Conservation (phyloP, 495 filamentous ascomycete genomes). For the Astrothelium macrocarpum region DNA sequence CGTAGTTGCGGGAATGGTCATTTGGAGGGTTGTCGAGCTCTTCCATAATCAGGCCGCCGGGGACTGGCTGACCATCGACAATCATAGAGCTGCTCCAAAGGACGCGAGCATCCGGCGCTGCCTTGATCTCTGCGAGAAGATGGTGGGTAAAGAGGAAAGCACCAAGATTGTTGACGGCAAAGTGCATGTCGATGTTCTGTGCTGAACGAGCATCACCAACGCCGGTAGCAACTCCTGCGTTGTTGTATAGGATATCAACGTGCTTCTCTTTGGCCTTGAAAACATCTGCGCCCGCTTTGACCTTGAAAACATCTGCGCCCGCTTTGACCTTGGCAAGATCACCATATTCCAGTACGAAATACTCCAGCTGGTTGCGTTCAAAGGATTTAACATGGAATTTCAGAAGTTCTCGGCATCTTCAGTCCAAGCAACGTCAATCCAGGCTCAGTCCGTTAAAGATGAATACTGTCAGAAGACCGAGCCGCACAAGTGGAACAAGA, state of each 20-base stretch:
- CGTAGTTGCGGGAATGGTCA: neutral
- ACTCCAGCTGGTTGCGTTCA: neutral
- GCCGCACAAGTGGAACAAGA: too few species aligned
- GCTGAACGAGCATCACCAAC: neutral
- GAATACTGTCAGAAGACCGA: too few species aligned
- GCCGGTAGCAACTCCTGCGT: neutral
- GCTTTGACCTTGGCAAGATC: neutral
- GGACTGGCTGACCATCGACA: neutral
- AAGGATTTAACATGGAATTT: too few species aligned
- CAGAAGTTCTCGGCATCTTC: too few species aligned
- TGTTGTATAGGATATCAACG: neutral
- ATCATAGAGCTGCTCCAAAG: neutral
- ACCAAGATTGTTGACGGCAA: neutral
- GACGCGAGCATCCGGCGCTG: neutral
- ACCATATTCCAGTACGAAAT: neutral
- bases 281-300: neutral
- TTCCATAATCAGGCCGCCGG: neutral
- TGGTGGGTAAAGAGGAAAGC: neutral
- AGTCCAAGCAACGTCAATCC: too few species aligned
- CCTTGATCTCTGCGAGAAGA: neutral
- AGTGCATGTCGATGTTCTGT: neutral
- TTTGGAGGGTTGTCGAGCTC: neutral
- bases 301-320: neutral
- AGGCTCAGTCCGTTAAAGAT: too few species aligned
- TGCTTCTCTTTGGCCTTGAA: neutral